A percentile compares a stretch with the other conserved stretches of the same genome.
phyloP scores from a whole-genome alignment of 192 early-diverging fungal species.

The Linnemannia exigua region DNA sequence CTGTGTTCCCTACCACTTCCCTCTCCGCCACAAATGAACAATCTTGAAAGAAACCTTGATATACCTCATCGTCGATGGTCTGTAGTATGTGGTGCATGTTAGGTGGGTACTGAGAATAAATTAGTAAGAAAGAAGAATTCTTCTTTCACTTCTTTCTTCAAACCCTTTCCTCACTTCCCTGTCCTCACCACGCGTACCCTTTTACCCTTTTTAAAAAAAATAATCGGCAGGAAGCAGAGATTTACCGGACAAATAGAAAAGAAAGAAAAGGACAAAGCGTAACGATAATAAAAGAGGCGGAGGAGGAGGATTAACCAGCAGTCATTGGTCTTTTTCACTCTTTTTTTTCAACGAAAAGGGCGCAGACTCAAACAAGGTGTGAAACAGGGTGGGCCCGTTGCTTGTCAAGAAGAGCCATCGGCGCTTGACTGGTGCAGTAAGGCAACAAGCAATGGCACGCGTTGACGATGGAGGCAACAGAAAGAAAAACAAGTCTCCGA shows the following conservation, averaged over 20 bases:
- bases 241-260: background rate
- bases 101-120: background rate
- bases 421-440: too few relatives aligned
- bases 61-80: too few relatives aligned
- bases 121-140: background rate
- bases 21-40: background rate
- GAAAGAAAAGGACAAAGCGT: slow-evolving; percentile 6
- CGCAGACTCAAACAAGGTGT: background rate
- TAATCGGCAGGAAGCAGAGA: too few relatives aligned
- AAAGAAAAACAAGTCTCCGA: too few relatives aligned
- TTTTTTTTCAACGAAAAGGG: background rate
- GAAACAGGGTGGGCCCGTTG: background rate
- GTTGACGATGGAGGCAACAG: too few relatives aligned
- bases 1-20: background rate
- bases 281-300: background rate
- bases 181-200: background rate
- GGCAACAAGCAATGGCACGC: too few relatives aligned
- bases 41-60: background rate
- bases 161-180: background rate
- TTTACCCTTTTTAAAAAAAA: background rate
- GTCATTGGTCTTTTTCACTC: background rate
- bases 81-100: background rate
- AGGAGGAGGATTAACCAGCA: background rate
- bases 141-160: background rate
- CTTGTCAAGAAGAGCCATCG: too few relatives aligned